These are phyloP conservation scores for Knufia petricola DNA, from an alignment of 2,329 filamentous ascomycete species.

Conservation along the genomic window DNA sequence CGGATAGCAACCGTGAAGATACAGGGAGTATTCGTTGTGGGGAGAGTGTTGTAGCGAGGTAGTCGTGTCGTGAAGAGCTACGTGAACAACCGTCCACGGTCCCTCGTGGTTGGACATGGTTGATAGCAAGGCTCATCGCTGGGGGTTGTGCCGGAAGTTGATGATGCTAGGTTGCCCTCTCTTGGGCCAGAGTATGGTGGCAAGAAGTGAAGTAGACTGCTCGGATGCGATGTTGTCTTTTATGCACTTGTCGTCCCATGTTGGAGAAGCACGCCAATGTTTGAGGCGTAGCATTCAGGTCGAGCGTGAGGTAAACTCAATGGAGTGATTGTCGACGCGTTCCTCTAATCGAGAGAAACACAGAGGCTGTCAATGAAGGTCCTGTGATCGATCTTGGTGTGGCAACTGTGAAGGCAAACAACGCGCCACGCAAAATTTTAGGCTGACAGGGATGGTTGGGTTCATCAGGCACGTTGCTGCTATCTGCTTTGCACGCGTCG, in stretches of 20 bases:
- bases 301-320: slow-evolving; percentile 2
- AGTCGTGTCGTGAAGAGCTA: slow-evolving; percentile 3
- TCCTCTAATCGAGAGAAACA: slow-evolving; percentile 2
- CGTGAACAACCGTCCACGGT: slow-evolving; percentile 3
- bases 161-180: slow-evolving; percentile 1
- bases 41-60: slow-evolving; percentile 1
- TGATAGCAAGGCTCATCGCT: slow-evolving; percentile 2
- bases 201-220: slow-evolving; percentile 12
- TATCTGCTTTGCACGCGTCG: slow-evolving; percentile 3
- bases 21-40: slow-evolving; percentile 1
- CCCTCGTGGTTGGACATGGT: slow-evolving; percentile 2
- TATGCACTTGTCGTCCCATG: slow-evolving; percentile 2
- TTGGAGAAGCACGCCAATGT: slow-evolving; percentile 1
- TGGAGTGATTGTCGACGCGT: slow-evolving; percentile 2
- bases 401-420: slow-evolving; percentile 3
- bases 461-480: slow-evolving; percentile 2
- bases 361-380: slow-evolving; percentile 3
- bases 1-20: slow-evolving; percentile 1
- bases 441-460: slow-evolving; percentile 3
- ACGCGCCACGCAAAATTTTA: slow-evolving; percentile 3
- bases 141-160: background rate
- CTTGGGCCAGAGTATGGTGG: background rate
- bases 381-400: slow-evolving; percentile 1
- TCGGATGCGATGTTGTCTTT: slow-evolving; percentile 11
- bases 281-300: slow-evolving; percentile 1